These are phyloP conservation scores for Daldinia concentrica DNA, from an alignment of 495 filamentous ascomycete species.

Conservation along the genomic window DNA sequence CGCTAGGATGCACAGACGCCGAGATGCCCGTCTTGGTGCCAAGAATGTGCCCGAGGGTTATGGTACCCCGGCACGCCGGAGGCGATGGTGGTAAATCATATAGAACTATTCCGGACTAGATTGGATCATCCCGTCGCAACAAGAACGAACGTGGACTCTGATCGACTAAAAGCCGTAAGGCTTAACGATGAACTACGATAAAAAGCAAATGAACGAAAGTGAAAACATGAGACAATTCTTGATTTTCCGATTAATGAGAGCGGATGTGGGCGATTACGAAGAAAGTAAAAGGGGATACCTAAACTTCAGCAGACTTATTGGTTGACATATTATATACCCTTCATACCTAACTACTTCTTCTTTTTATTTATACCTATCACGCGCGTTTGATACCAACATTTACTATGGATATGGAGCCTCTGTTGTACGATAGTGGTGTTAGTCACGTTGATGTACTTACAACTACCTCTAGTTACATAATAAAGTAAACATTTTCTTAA, in stretches of 20 bases:
- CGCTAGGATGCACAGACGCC: conserved; percentile 47
- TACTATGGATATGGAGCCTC: not conserved
- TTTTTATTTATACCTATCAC: not conserved
- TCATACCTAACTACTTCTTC: conserved; percentile 17
- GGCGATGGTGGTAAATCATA: conserved; percentile 23
- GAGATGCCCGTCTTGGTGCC: conserved; percentile 9
- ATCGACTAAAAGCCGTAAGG: not conserved
- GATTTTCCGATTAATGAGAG: not conserved
- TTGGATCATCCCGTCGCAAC: not conserved
- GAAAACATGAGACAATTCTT: not conserved
- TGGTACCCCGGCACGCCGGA: conserved; percentile 17
- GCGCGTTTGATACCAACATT: conserved; percentile 17
- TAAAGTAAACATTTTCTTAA: not conserved
- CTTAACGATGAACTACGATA: not conserved
- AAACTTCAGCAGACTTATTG: not conserved
- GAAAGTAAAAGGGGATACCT: not conserved
- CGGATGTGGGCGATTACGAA: not conserved
- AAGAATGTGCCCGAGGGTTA: conserved; percentile 33
- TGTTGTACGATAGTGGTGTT: not conserved
- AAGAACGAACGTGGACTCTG: too few relatives aligned
- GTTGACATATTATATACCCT: conserved; percentile 24
- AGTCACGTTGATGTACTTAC: not conserved
- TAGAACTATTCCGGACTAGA: not conserved
- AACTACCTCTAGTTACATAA: not conserved
- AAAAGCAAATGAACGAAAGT: not conserved